Evolutionary conservation across 805 yeast genomes (phyloP).

Genomic region (Myxozyma melibiosi): DNA sequence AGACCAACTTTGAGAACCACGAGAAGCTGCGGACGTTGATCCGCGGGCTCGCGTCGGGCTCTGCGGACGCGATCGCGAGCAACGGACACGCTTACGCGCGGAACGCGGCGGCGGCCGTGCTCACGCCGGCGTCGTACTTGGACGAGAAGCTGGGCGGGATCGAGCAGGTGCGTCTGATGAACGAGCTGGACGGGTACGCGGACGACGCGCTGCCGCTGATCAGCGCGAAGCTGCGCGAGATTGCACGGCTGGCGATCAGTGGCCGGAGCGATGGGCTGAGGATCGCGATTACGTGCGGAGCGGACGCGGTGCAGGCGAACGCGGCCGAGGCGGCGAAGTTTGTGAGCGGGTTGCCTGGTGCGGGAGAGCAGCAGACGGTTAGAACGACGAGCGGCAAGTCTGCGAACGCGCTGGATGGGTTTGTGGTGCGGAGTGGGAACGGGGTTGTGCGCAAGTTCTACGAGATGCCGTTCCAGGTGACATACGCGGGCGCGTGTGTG

Average conservation of each 20-base stretch:
- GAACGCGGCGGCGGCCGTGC: conserved; percentile 61
- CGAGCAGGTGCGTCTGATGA: conserved; percentile 70
- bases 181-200: conserved; percentile 57
- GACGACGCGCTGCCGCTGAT: conserved; percentile 55
- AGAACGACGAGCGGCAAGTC: too few species aligned
- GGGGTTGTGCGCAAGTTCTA: conserved; percentile 47
- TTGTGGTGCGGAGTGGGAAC: conserved; percentile 7
- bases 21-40: conserved; percentile 74
- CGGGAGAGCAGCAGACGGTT: conserved; percentile 5
- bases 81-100: conserved; percentile 86
- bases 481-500: conserved; percentile 71
- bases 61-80: conserved; percentile 77
- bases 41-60: conserved; percentile 73
- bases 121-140: conserved; percentile 62
- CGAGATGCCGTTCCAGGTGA: conserved; percentile 83
- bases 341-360: conserved; percentile 13
- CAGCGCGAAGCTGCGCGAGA: conserved; percentile 58
- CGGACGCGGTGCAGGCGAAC: conserved; percentile 37
- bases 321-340: conserved; percentile 19
- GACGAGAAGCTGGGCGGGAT: conserved; percentile 73
- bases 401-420: conserved; percentile 17
- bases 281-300: conserved; percentile 62
- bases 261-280: conserved; percentile 43
- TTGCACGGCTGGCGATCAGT: conserved; percentile 35
- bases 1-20: conserved; percentile 66